Conservation (phyloP, 2,329 filamentous ascomycete genomes). For the Aureobasidium sp. region DNA sequence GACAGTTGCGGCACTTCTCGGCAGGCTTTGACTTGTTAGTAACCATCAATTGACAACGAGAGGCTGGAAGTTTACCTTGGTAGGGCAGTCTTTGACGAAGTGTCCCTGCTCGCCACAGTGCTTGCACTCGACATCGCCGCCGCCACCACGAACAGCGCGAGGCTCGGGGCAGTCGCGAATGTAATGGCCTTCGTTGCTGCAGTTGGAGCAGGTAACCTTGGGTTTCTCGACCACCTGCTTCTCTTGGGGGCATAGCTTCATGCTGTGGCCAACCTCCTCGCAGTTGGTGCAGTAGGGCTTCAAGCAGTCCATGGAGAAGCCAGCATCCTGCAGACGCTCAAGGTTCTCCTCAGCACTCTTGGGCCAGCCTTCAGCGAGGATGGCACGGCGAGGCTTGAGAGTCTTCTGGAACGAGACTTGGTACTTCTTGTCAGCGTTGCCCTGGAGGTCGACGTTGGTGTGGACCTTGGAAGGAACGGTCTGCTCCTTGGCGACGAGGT, state of each 20-base stretch:
- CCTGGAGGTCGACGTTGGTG: conserved; percentile 65
- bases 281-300: conserved; percentile 45
- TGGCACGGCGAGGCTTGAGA: conserved; percentile 37
- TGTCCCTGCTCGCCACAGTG: conserved; percentile 26
- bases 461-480: conserved; percentile 43
- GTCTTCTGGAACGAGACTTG: conserved; percentile 41
- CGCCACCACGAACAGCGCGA: conserved; percentile 26
- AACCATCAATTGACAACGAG: not conserved
- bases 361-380: conserved; percentile 42
- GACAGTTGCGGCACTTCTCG: conserved; percentile 27
- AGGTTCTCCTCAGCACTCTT: conserved; percentile 40
- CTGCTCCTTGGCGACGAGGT: conserved; percentile 54
- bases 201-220: conserved; percentile 43
- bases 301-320: conserved; percentile 41
- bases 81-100: conserved; percentile 27
- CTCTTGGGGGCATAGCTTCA: conserved; percentile 41
- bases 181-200: conserved; percentile 34
- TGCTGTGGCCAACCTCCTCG: conserved; percentile 40
- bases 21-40: conserved; percentile 14
- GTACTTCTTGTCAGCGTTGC: conserved; percentile 46
- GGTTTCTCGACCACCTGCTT: conserved; percentile 26
- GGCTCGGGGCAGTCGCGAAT: conserved; percentile 31
- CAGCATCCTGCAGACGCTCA: conserved; percentile 42
- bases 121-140: conserved; percentile 23
- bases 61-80: not conserved